Base-by-base conservation (phyloP, 768 basidiomycete genomes). In the Tremella yokohamensis region DNA sequence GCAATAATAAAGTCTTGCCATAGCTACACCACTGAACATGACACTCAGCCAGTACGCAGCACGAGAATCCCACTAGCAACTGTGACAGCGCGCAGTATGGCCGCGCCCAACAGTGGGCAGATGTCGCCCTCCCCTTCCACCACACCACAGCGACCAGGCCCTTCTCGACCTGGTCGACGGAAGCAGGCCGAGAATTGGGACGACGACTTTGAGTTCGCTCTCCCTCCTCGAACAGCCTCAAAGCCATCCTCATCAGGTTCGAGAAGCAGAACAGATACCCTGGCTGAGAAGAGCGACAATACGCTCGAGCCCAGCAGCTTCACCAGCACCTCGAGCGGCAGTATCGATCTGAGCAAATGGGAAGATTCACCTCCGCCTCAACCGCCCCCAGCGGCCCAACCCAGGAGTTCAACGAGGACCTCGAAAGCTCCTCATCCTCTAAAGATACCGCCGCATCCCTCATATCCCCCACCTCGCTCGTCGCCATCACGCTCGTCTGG, bases 131-230 rank as follows among this genome's bases (percentile, higher is more conserved):
- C 29, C 29, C 29, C 29, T 34, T 34, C 29, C 29, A 6, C 29
- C 29, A 34, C 29, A 6, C 29, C 29, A 4, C 29, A 34, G 6
- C 29, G 29, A 34, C 6, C 29, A 6, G 29, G 29, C 11, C 29
- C 42, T 4, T 45, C 42, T 45, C 42, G 42, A 45, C 18, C 42
- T 22, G 18, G 18, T 4, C 44, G 60, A 26, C 48, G 59, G 29
- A 69, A 65, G 50, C 39, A 55, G 8, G 66, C 66, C n/a, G 70
- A 72, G 56, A 72, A 72, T 49, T 72, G 70, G 70, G 70, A 72
- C 40, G 67, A 72, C 24, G 70, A 72, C 44, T 72, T 72, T 42
- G 70, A 72, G 39, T 72, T 72, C 38, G 39, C 61, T 3, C 40
- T 66, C 8, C 70, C 58, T 18, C 16, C 50, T 9, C 29, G 52